phyloP scores from a whole-genome alignment of 192 early-diverging fungal genomes.

The Geranomyces variabilis region DNA sequence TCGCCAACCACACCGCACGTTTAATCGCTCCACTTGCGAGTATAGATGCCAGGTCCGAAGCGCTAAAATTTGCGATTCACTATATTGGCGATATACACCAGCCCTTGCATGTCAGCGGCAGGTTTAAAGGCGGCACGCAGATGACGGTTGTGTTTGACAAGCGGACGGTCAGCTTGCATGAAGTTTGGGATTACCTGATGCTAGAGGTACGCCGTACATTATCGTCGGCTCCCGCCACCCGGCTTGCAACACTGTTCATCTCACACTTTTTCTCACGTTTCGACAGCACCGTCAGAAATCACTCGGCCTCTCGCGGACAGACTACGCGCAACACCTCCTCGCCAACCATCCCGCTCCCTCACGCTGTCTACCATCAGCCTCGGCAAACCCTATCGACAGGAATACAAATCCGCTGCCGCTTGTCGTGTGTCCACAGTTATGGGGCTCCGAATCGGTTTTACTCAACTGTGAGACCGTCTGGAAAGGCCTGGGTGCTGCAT shows the following conservation, averaged over 20 bases:
- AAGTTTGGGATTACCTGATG: constrained; percentile 42
- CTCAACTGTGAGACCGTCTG: constrained; percentile 44
- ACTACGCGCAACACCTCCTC: constrained; percentile 22
- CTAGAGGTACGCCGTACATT: constrained; percentile 15
- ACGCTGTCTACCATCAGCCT: neutral
- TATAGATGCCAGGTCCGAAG: constrained; percentile 11
- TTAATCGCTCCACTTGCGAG: neutral
- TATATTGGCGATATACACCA: constrained; percentile 53
- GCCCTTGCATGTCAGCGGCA: constrained; percentile 48
- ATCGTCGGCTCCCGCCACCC: too few relatives aligned
- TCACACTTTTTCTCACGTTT: neutral
- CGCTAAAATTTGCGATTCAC: constrained; percentile 46
- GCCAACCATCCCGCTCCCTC: constrained; percentile 10
- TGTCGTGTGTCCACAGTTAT: constrained; percentile 24
- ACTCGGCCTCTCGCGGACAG: constrained; percentile 3
- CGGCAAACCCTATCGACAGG: neutral
- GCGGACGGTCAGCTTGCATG: constrained; percentile 9
- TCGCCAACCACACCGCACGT: constrained; percentile 40
- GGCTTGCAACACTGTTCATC: too few relatives aligned
- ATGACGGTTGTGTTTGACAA: constrained; percentile 27
- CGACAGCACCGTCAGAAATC: constrained; percentile 11
- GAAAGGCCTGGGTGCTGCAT: neutral
- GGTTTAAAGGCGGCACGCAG: constrained; percentile 38
- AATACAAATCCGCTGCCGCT: neutral
- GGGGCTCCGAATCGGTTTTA: constrained; percentile 37